Evolutionary conservation across 495 filamentous ascomycete genomes (phyloP).

Genomic region (Oleoguttula mirabilis): DNA sequence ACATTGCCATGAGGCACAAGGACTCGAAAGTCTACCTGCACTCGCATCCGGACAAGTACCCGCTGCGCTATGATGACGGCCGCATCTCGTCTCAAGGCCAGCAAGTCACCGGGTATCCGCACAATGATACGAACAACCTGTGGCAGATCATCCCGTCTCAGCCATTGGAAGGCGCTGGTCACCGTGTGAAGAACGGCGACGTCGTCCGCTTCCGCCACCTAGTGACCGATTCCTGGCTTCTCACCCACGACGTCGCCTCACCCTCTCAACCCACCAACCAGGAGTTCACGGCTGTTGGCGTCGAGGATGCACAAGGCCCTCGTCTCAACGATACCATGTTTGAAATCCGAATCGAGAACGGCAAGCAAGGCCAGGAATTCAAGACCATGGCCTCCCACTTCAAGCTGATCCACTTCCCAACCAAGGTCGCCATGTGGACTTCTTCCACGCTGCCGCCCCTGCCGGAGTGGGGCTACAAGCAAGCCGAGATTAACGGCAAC

Average conservation of each 20-base stretch:
- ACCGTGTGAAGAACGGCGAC: constrained; percentile 71
- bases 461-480: constrained; percentile 92
- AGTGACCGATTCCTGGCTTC: constrained; percentile 71
- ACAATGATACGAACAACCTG: constrained; percentile 97
- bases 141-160: constrained; percentile 79
- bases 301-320: constrained; percentile 61
- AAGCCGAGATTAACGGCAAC: constrained; percentile 98
- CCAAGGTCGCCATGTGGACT: constrained; percentile 98
- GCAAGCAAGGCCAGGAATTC: constrained; percentile 72
- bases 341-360: constrained; percentile 79
- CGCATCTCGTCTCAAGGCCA: constrained; percentile 89
- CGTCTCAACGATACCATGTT: constrained; percentile 86
- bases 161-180: constrained; percentile 42
- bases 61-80: constrained; percentile 91
- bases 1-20: constrained; percentile 81
- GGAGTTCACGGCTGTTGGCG: constrained; percentile 78
- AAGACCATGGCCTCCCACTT: constrained; percentile 81
- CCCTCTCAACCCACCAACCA: constrained; percentile 96
- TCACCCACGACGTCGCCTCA: constrained; percentile 98
- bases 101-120: constrained; percentile 95
- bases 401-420: constrained; percentile 86
- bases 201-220: constrained; percentile 78
- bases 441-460: constrained; percentile 63
- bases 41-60: constrained; percentile 81
- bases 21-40: constrained; percentile 94